Evolutionary conservation across 2,329 filamentous ascomycete species (phyloP), one percentile per base, ranked within the genome.

Genomic region (Neonectria ditissima): DNA sequence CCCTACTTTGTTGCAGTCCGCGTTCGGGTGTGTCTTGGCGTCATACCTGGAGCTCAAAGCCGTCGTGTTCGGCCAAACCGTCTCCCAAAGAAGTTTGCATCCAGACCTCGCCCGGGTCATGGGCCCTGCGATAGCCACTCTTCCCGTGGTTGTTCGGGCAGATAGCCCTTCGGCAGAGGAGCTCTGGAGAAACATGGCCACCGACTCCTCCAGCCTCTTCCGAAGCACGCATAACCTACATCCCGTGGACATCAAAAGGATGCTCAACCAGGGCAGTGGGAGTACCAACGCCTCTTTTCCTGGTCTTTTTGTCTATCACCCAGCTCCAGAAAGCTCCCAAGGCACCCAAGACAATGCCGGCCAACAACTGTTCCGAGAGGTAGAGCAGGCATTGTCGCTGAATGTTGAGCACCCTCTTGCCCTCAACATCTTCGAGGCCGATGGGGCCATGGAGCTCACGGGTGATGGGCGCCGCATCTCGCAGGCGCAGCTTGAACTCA

Each of bases 361-460:
- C 9, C 37, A 41, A 11, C 20, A 57, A 9, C 20, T 76, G 2
- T 80, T 78, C 73, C 62, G 50, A 3, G 71, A 75, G 50, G 48
- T 72, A 4, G 74, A 75, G 14, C 73, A 77, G 62, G 66, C 73
- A 6, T 66, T 80, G 24, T 72, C 74, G 1, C 71, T 81, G 14
- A 73, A 75, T 34, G 80, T 81, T 6, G 80, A 81, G 53, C 79
- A 81, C 62, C 72, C 78, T 1, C 72, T 81, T 65, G 79, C 79
- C 3, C 69, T 81, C 51, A 80, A 81, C 45, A 72, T 79, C 0
- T 78, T 77, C 44, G 73, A 74, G 54, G 69, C 14, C 9, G 62
- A 66, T 22, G 41, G 59, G 6, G 44, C 14, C 3, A 61, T 74
- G 3, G 70, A 73, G 59, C 68, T 74, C 14, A 72, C 67, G 0